Evolutionary conservation across 371 early-diverging fungal species (phyloP).

Genomic region (Zopfochytrium polystomum): DNA sequence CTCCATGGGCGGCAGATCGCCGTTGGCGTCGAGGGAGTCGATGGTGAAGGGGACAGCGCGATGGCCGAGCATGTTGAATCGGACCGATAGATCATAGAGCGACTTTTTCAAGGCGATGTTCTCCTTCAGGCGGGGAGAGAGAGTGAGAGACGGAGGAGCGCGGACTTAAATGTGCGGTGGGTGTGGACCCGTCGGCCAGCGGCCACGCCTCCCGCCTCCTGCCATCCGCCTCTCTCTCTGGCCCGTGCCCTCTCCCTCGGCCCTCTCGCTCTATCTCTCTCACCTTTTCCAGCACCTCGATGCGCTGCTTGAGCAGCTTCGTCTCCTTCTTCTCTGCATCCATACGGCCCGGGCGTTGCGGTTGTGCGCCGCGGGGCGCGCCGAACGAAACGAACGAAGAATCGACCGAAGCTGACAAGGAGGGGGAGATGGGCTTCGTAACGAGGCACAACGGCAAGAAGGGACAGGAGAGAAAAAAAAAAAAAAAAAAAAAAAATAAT

Average conservation of each 20-base stretch:
- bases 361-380: too few relatives aligned
- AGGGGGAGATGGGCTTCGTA: too few relatives aligned
- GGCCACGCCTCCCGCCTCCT: not conserved
- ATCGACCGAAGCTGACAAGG: too few relatives aligned
- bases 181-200: not conserved
- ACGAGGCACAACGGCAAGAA: too few relatives aligned
- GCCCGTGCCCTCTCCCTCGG: too few relatives aligned
- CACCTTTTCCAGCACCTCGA: constrained; percentile 70
- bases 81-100: constrained; percentile 75
- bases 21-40: constrained; percentile 4
- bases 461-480: too few relatives aligned
- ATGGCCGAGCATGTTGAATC: constrained; percentile 58
- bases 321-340: too few relatives aligned
- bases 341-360: too few relatives aligned
- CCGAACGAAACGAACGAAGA: too few relatives aligned
- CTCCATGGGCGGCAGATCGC: not conserved
- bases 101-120: constrained; percentile 79
- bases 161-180: not conserved
- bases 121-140: constrained; percentile 43
- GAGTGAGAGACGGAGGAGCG: not conserved
- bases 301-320: constrained; percentile 71
- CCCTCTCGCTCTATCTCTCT: too few relatives aligned
- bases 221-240: too few relatives aligned
- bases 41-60: constrained; percentile 13
- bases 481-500: too few relatives aligned